These are phyloP conservation scores for Luvunga scandens DNA, from an alignment of 345 rosid genomes.

Conservation along the genomic window DNA sequence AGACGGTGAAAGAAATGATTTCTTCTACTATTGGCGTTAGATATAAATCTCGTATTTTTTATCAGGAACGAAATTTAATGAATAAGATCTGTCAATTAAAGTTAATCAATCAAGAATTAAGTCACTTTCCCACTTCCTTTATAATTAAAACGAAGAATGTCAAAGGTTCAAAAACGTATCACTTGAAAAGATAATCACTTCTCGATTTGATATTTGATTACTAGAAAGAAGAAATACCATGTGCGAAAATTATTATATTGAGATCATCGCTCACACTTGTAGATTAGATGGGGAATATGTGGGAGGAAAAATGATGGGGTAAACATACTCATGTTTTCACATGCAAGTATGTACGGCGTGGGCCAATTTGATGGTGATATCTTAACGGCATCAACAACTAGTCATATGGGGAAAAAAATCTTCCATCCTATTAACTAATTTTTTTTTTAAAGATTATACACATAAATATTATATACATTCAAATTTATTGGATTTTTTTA, in stretches of 20 bases:
- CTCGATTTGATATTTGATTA: not conserved
- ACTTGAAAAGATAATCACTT: not conserved
- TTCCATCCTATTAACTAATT: too few relatives aligned
- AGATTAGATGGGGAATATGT: not conserved
- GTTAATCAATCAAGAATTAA: too few relatives aligned
- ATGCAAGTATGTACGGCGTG: constrained; percentile 6
- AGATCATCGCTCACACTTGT: not conserved
- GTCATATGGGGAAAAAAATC: too few relatives aligned
- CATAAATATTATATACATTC: too few relatives aligned
- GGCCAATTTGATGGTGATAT: constrained; percentile 25
- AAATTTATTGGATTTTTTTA: too few relatives aligned
- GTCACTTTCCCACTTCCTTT: not conserved
- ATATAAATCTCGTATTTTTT: not conserved
- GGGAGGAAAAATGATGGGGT: not conserved
- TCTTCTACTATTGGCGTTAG: not conserved
- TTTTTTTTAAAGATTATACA: too few relatives aligned
- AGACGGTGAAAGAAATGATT: not conserved
- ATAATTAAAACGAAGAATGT: not conserved
- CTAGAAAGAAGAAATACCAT: not conserved
- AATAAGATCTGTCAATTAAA: too few relatives aligned
- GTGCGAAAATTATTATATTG: too few relatives aligned
- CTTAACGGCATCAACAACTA: constrained; percentile 15
- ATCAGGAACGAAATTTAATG: not conserved
- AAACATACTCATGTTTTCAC: constrained; percentile 20
- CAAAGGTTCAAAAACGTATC: not conserved